Conservation (phyloP, 805 yeast genomes). For the Hyphopichia homilentoma region DNA sequence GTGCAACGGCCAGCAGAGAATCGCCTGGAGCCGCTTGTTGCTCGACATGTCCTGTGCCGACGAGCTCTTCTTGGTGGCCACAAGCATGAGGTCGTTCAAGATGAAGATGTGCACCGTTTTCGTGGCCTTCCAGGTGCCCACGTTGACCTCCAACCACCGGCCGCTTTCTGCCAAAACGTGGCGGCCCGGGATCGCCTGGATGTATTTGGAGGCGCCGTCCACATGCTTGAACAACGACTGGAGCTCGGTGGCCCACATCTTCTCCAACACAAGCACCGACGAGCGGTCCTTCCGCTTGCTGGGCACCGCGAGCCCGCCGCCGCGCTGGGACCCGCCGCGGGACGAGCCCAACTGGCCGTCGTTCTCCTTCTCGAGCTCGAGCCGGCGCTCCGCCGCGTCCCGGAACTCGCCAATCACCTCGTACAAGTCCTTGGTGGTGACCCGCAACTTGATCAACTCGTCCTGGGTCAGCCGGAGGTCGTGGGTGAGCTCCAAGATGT, state of each 20-base stretch:
- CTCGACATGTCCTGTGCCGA: conserved; percentile 25
- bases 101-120: conserved; percentile 74
- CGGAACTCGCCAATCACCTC: conserved; percentile 56
- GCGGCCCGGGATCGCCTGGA: conserved; percentile 73
- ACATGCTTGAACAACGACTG: conserved; percentile 71
- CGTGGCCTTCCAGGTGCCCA: conserved; percentile 78
- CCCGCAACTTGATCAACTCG: conserved; percentile 60
- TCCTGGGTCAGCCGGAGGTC: conserved; percentile 62
- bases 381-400: conserved; percentile 55
- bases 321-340: conserved; percentile 10
- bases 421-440: conserved; percentile 55
- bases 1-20: conserved; percentile 73
- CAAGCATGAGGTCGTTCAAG: conserved; percentile 69
- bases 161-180: conserved; percentile 77
- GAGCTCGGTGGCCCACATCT: conserved; percentile 76
- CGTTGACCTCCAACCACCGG: conserved; percentile 82
- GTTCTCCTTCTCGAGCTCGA: conserved; percentile 42
- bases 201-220: conserved; percentile 83
- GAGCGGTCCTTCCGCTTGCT: conserved; percentile 53
- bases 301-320: neutral
- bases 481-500: conserved; percentile 54
- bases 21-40: conserved; percentile 54
- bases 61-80: conserved; percentile 57
- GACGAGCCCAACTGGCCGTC: conserved; percentile 9
- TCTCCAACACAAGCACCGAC: conserved; percentile 68